Conservation (phyloP, 768 basidiomycete genomes). For the Phaffia tasmanica region DNA sequence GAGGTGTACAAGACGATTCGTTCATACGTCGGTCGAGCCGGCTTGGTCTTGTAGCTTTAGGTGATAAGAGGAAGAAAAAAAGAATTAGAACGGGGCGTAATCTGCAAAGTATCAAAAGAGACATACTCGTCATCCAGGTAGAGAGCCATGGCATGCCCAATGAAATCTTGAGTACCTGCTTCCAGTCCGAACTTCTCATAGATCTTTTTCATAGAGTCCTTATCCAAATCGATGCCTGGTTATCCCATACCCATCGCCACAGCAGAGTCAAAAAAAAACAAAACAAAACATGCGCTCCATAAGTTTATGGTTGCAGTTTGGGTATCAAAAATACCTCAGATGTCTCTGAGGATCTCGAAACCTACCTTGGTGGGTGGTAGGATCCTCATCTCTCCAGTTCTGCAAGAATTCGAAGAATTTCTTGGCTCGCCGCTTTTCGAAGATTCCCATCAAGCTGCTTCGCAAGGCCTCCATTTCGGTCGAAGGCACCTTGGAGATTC, state of each 20-base stretch:
- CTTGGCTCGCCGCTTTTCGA: slow-evolving; percentile 95
- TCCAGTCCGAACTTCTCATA: slow-evolving; percentile 97
- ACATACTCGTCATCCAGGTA: slow-evolving; percentile 94
- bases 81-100: not conserved
- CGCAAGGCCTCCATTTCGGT: slow-evolving; percentile 94
- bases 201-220: slow-evolving; percentile 79
- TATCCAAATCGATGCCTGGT: slow-evolving; percentile 75
- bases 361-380: slow-evolving; percentile 88
- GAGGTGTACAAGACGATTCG: slow-evolving; percentile 95
- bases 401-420: slow-evolving; percentile 98
- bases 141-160: slow-evolving; percentile 98
- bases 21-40: slow-evolving; percentile 80
- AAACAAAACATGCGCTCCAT: not conserved
- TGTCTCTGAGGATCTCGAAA: not conserved
- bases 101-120: not conserved
- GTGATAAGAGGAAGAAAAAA: slow-evolving; percentile 4
- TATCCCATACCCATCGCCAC: not conserved
- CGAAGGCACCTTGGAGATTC: slow-evolving; percentile 92
- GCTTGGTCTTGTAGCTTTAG: slow-evolving; percentile 76
- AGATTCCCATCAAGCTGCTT: slow-evolving; percentile 95
- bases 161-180: slow-evolving; percentile 94
- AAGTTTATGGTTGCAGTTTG: not conserved
- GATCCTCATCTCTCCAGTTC: slow-evolving; percentile 87
- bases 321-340: not conserved
- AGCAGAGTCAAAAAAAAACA: not conserved